Conservation (phyloP, 1,284 basidiomycete genomes). For the Puccinia polysora region DNA sequence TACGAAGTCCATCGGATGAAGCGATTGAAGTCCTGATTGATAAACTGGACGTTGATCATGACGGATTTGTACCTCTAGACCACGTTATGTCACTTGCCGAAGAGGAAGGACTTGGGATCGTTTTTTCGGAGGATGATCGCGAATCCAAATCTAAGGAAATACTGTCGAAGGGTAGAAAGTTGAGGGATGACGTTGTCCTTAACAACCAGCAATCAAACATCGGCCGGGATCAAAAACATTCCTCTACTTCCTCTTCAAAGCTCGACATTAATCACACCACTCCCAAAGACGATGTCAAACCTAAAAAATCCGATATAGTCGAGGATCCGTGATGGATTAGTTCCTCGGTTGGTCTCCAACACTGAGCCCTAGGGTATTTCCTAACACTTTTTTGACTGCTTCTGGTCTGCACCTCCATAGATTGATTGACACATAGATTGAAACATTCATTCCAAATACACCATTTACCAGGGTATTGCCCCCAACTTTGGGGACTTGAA, state of each 20-base stretch:
- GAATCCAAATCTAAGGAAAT: constrained; percentile 49
- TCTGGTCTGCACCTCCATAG: too few relatives aligned
- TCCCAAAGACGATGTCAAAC: constrained; percentile 33
- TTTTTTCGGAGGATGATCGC: constrained; percentile 47
- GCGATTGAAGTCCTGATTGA: constrained; percentile 81
- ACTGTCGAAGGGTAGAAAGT: constrained; percentile 46
- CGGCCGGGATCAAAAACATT: neutral
- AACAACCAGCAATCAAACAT: neutral
- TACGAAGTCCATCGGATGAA: constrained; percentile 70
- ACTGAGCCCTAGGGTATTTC: too few relatives aligned
- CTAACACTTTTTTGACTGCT: too few relatives aligned
- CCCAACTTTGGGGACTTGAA: too few relatives aligned
- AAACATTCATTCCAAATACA: too few relatives aligned
- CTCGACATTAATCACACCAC: neutral
- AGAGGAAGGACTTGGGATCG: constrained; percentile 53
- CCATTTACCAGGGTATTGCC: too few relatives aligned
- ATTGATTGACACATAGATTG: too few relatives aligned
- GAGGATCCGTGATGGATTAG: constrained; percentile 27
- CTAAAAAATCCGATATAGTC: constrained; percentile 43
- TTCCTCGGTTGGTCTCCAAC: neutral
- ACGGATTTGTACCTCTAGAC: constrained; percentile 69
- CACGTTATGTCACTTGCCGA: constrained; percentile 54
- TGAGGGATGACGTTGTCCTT: constrained; percentile 10
- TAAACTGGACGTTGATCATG: constrained; percentile 92
- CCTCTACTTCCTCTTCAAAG: neutral